Base-by-base conservation (phyloP, 2,329 filamentous ascomycete species). In the Pseudocercospora eumusae region DNA sequence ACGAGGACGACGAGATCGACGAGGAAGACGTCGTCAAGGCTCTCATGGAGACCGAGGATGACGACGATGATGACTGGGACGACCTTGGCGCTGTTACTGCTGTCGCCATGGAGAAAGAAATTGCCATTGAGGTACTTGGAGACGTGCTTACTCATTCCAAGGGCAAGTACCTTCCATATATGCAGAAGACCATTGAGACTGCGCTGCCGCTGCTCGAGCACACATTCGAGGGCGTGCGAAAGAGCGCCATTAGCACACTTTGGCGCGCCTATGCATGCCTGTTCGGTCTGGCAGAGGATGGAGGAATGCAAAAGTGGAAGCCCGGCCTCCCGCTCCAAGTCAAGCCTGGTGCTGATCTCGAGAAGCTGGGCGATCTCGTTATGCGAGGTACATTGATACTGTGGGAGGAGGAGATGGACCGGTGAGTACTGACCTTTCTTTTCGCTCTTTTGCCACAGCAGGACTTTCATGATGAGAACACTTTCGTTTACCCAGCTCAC, bases 401-500 rank as follows among this genome's bases (percentile, higher is more conserved):
- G 68, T 97, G 93, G 92, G 83, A 88, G 66, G 92, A 96, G 70
- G 95, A 99, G 78, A 86, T 88, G 74, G 95, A 99, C 78, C 87
- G 92, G 93, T 97, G 89, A 75, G 93, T 92, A 60, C 45, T 59
- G 44, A 27, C 61, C 64, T 59, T 62, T 67, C 63, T 33, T 25
- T 36, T 7, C 3, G 15, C 15, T 3, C 55, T 21, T 36, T 23
- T 9, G 7, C 52, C 50, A 55, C 55, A 45, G 59, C 45, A 61
- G 60, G 7, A 18, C 53, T 57, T 75, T 79, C 73, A 88, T 92
- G 92, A 97, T 97, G 92, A 96, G 80, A 83, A 85, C 82, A 79
- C 81, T 86, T 54, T 91, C 91, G 93, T 93, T 54, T 93, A 93
- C 93, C 92, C 93, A 97, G 93, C 93, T 97, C 93, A 97, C 93